phyloP scores from a whole-genome alignment of 805 yeast genomes.

The Teunomyces gatunensis region DNA sequence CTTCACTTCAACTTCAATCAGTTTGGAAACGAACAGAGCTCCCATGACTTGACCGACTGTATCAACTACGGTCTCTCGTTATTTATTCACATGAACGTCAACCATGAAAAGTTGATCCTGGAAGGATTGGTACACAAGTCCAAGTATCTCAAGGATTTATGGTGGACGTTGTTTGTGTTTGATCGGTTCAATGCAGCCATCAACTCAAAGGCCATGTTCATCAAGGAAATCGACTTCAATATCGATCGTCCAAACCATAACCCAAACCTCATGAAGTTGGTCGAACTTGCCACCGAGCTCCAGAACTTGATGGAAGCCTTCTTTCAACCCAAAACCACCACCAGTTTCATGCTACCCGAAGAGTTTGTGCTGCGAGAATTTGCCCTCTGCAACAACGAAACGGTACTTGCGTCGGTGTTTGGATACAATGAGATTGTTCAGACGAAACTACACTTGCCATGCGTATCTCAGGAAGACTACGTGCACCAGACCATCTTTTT shows the following conservation, averaged over 20 bases:
- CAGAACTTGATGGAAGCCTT: slow-evolving; percentile 24
- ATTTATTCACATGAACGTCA: slow-evolving; percentile 25
- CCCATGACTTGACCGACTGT: slow-evolving; percentile 30
- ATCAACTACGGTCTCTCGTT: slow-evolving; percentile 23
- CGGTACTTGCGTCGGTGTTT: not conserved
- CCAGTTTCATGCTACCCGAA: not conserved
- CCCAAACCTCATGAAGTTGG: slow-evolving; percentile 21
- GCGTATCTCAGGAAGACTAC: slow-evolving; percentile 11
- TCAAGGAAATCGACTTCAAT: slow-evolving; percentile 31
- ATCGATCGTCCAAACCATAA: slow-evolving; percentile 26
- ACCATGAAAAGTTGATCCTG: slow-evolving; percentile 4
- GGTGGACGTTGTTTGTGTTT: slow-evolving; percentile 34
- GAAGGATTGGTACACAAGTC: slow-evolving; percentile 6
- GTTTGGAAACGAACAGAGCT: slow-evolving; percentile 28
- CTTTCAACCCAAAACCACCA: slow-evolving; percentile 16
- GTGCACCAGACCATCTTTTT: slow-evolving; percentile 20
- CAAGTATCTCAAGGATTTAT: slow-evolving; percentile 22
- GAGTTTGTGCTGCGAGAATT: slow-evolving; percentile 26
- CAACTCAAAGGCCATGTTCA: slow-evolving; percentile 25
- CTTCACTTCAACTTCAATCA: slow-evolving; percentile 25
- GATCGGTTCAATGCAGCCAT: slow-evolving; percentile 33
- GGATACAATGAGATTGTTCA: not conserved
- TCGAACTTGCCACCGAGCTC: slow-evolving; percentile 22
- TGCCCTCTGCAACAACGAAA: slow-evolving; percentile 21
- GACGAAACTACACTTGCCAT: not conserved